A percentile compares a stretch with the other conserved stretches of the same genome.
phyloP scores from a whole-genome alignment of 139 green algal species.

The Pleodorina starrii region DNA sequence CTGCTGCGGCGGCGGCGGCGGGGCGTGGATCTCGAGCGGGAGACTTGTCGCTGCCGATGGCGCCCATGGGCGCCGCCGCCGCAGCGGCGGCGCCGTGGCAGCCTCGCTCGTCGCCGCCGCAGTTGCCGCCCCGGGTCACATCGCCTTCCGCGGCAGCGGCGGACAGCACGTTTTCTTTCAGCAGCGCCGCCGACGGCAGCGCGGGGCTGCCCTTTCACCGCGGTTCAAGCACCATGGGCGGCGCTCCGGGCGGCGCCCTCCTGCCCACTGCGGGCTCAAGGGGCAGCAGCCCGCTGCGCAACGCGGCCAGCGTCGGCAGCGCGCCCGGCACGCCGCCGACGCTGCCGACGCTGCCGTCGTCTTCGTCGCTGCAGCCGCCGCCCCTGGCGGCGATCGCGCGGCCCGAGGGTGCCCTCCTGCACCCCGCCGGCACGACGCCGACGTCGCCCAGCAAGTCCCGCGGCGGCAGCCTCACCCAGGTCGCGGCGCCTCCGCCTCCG shows the following conservation, averaged over 20 bases:
- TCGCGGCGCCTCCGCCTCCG: background rate
- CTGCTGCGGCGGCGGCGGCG: no score
- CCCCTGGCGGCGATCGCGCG: background rate
- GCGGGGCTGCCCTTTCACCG: no score
- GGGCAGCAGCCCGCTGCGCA: constrained; percentile 1
- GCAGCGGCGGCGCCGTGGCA: no score
- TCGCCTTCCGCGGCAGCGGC: background rate
- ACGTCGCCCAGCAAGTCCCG: background rate
- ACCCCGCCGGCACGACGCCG: no score
- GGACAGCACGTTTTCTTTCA: background rate
- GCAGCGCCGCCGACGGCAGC: background rate
- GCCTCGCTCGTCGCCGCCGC: no score
- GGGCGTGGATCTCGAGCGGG: no score
- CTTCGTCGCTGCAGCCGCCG: background rate
- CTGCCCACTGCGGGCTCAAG: background rate
- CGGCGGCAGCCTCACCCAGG: background rate
- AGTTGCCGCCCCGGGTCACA: background rate
- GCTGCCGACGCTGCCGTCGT: background rate
- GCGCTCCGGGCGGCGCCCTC: background rate
- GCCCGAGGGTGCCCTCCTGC: background rate
- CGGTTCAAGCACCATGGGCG: background rate
- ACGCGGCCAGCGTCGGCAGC: background rate
- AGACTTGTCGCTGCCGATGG: no score
- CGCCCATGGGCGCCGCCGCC: no score
- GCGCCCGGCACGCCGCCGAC: background rate